Conservation (phyloP, 257 asterid species). For the Marsdenia floribunda region DNA sequence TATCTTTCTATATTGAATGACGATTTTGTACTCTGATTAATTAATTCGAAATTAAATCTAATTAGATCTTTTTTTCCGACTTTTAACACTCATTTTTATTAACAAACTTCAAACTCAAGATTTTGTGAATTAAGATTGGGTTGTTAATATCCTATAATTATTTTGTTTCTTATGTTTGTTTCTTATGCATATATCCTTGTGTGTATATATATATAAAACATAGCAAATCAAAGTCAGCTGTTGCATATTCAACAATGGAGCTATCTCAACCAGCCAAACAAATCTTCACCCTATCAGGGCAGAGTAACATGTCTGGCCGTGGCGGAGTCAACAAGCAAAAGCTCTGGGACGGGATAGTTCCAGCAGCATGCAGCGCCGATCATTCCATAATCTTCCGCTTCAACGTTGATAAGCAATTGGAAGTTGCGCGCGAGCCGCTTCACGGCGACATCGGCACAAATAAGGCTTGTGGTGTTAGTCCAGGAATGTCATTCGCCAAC, state of each 20-base stretch:
- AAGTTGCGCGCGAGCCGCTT: slow-evolving; percentile 67
- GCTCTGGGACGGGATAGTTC: slow-evolving; percentile 73
- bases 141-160: too few relatives aligned
- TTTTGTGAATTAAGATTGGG: too few relatives aligned
- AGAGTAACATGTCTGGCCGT: slow-evolving; percentile 97
- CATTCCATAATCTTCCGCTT: slow-evolving; percentile 48
- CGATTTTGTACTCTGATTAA: too few relatives aligned
- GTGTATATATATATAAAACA: too few relatives aligned
- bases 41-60: too few relatives aligned
- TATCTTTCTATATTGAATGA: too few relatives aligned
- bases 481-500: slow-evolving; percentile 81
- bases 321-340: slow-evolving; percentile 61
- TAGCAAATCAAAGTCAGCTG: not conserved
- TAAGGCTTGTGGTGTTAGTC: slow-evolving; percentile 78
- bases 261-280: slow-evolving; percentile 33
- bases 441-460: slow-evolving; percentile 66
- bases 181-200: too few relatives aligned
- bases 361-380: slow-evolving; percentile 51
- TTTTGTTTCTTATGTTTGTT: too few relatives aligned
- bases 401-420: slow-evolving; percentile 49
- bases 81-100: too few relatives aligned
- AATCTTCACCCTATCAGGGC: slow-evolving; percentile 83
- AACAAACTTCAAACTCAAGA: too few relatives aligned
- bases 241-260: not conserved
- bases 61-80: too few relatives aligned